These are phyloP conservation scores for Penicillium waksmanii DNA, from an alignment of 495 filamentous ascomycete genomes.

Conservation along the genomic window DNA sequence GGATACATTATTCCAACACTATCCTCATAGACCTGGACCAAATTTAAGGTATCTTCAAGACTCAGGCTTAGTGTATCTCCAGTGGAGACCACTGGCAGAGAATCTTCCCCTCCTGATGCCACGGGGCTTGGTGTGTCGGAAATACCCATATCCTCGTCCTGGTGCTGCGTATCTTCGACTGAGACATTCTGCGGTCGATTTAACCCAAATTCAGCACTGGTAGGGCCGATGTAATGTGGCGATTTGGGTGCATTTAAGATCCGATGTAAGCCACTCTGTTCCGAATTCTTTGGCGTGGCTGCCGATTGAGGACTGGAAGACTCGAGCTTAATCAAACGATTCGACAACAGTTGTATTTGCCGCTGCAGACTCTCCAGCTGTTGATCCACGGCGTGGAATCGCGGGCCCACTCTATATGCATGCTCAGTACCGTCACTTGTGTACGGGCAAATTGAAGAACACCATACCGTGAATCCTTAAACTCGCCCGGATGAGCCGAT, in stretches of 20 bases:
- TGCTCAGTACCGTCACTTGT: slow-evolving; percentile 6
- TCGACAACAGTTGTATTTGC: slow-evolving; percentile 39
- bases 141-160: slow-evolving; percentile 21
- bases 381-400: slow-evolving; percentile 34
- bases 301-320: slow-evolving; percentile 17
- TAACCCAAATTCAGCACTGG: slow-evolving; percentile 48
- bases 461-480: slow-evolving; percentile 31
- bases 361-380: slow-evolving; percentile 36
- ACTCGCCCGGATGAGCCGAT: slow-evolving; percentile 13
- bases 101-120: slow-evolving; percentile 17
- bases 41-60: slow-evolving; percentile 65
- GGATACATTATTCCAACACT: slow-evolving; percentile 86
- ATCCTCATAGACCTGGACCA: slow-evolving; percentile 75
- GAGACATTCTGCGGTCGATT: slow-evolving; percentile 10
- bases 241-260: slow-evolving; percentile 44
- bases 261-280: slow-evolving; percentile 27
- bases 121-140: slow-evolving; percentile 29
- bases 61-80: slow-evolving; percentile 31
- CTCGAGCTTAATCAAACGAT: slow-evolving; percentile 39
- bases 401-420: slow-evolving; percentile 19
- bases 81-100: neutral
- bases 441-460: neutral
- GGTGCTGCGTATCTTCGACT: neutral
- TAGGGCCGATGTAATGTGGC: slow-evolving; percentile 45
- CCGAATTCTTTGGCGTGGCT: slow-evolving; percentile 2